Evolutionary conservation across 2,329 filamentous ascomycete genomes (phyloP).

Genomic region (Tolypocladium sp.): DNA sequence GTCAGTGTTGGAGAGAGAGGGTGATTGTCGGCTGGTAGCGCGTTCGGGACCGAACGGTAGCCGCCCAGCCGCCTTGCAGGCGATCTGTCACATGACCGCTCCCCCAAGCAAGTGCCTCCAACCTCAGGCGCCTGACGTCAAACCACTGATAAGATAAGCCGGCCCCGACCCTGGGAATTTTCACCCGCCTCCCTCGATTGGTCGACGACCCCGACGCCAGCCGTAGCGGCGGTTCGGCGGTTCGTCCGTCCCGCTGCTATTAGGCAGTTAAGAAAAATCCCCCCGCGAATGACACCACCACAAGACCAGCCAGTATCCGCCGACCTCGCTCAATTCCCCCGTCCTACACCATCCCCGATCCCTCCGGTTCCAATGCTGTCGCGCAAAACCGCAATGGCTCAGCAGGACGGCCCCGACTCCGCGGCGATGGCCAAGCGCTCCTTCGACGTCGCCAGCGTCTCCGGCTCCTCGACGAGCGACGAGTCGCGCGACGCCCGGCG

Average conservation of each 20-base stretch:
- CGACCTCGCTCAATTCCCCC: not conserved
- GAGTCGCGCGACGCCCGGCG: conserved; percentile 13
- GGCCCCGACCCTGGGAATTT: not conserved
- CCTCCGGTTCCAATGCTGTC: not conserved
- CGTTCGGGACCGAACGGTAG: too few species aligned
- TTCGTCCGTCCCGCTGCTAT: not conserved
- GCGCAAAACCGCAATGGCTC: conserved; percentile 14
- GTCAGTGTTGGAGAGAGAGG: conserved; percentile 5
- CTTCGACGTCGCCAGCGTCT: conserved; percentile 14
- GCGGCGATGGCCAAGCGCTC: conserved; percentile 19
- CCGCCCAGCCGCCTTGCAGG: not conserved
- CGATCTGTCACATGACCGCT: not conserved
- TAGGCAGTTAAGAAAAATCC: not conserved
- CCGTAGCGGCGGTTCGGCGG: not conserved
- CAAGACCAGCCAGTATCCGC: not conserved
- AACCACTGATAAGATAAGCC: not conserved
- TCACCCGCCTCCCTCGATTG: not conserved
- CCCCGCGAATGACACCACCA: not conserved
- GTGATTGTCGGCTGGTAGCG: not conserved
- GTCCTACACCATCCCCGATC: not conserved
- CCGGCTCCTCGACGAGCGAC: conserved; percentile 19
- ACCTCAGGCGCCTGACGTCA: not conserved
- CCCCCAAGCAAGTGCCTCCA: not conserved
- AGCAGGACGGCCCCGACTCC: conserved; percentile 13
- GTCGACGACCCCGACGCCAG: not conserved